Percentiles rank a stretch among this genome's conserved stretches.
Evolutionary conservation across 169 alveolate species (phyloP).

Genomic region (Eimeria zaria): DNA sequence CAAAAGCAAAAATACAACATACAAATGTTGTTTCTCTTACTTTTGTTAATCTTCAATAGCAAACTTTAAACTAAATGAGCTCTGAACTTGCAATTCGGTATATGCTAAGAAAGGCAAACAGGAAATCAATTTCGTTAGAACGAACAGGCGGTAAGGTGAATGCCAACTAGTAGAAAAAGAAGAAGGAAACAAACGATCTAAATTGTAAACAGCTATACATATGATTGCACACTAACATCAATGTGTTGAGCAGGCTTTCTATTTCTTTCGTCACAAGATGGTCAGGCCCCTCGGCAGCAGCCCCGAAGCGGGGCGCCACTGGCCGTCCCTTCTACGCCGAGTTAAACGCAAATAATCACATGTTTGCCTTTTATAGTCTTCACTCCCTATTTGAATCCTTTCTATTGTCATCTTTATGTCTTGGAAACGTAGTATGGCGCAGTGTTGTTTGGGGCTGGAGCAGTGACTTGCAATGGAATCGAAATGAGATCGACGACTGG

Average conservation of each 20-base stretch:
- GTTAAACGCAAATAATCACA: neutral
- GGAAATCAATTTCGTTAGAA: neutral
- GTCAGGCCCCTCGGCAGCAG: constrained; percentile 38
- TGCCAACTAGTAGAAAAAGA: neutral
- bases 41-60: neutral
- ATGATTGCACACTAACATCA: neutral
- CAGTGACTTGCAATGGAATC: constrained; percentile 15
- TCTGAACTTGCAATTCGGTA: neutral
- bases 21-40: neutral
- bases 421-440: neutral
- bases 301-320: neutral
- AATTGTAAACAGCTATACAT: no score
- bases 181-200: neutral
- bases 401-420: neutral
- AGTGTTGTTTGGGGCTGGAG: neutral
- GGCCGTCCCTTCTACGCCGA: neutral
- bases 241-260: neutral
- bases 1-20: neutral
- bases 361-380: neutral
- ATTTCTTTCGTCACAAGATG: neutral
- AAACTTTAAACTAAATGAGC: neutral
- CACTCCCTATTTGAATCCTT: neutral
- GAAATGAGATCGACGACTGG: constrained; percentile 2
- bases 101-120: neutral
- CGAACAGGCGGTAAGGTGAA: neutral